A percentile compares a stretch with the other conserved stretches of the same genome.
These are phyloP conservation scores for Lentinula lateritia DNA, from an alignment of 768 basidiomycete species.

Conservation along the genomic window DNA sequence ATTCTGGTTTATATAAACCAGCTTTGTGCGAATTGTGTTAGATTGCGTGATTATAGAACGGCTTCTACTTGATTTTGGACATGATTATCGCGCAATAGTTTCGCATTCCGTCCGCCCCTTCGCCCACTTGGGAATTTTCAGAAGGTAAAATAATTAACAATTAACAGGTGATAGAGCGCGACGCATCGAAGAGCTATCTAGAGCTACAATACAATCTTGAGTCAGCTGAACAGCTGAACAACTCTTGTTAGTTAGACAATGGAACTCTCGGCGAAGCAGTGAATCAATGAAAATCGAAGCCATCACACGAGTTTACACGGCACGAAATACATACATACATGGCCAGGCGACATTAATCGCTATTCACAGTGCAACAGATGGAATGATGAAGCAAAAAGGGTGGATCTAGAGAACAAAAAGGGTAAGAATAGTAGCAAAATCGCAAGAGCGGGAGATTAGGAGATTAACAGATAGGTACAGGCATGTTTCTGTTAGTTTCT, in stretches of 20 bases:
- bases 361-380: too few species aligned
- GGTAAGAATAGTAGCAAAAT: too few species aligned
- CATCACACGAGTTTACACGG: not conserved
- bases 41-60: conserved; percentile 3
- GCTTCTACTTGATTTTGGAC: not conserved
- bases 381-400: too few species aligned
- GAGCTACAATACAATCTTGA: not conserved
- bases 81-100: not conserved
- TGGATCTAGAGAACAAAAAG: not conserved
- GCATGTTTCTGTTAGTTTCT: too few species aligned
- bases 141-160: not conserved
- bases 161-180: too few species aligned
- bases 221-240: not conserved
- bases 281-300: not conserved
- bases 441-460: not conserved
- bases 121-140: not conserved
- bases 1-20: not conserved
- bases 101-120: not conserved
- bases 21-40: conserved; percentile 5
- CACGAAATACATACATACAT: too few species aligned
- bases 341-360: not conserved
- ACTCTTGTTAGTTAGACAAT: not conserved
- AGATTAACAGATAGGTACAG: not conserved
- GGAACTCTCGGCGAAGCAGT: not conserved
- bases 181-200: too few species aligned